Conservation (phyloP, 495 filamentous ascomycete species). For the Neurospora sp. region DNA sequence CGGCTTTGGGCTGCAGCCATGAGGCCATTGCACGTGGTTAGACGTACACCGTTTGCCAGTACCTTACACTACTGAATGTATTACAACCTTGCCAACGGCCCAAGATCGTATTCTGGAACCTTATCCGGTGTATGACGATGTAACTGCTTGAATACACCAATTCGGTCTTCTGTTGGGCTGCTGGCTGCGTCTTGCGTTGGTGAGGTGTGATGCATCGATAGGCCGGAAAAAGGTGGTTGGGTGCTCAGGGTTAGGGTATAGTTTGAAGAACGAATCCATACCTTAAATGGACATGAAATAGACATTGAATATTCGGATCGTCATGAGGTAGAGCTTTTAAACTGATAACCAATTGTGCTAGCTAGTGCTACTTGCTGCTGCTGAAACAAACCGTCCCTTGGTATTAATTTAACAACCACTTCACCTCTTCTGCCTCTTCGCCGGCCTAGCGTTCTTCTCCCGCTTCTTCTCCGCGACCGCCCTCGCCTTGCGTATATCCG, state of each 20-base stretch:
- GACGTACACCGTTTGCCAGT: neutral
- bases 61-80: neutral
- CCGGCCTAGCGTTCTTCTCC: constrained; percentile 86
- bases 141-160: neutral
- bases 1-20: neutral
- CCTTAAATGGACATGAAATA: neutral
- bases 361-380: neutral
- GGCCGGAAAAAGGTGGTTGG: neutral
- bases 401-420: neutral
- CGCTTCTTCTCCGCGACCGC: constrained; percentile 61
- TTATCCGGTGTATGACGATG: neutral
- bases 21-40: neutral
- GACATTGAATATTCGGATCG: neutral
- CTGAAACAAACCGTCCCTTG: neutral
- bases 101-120: neutral
- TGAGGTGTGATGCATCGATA: neutral
- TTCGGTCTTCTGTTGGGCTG: neutral
- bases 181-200: neutral
- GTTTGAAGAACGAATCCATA: neutral
- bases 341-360: neutral
- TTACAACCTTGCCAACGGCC: neutral
- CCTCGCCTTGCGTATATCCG: constrained; percentile 76
- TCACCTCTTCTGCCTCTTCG: constrained; percentile 46
- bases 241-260: neutral
- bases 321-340: neutral